These are phyloP conservation scores for Komagataella populi DNA, from an alignment of 805 yeast genomes.

Conservation along the genomic window DNA sequence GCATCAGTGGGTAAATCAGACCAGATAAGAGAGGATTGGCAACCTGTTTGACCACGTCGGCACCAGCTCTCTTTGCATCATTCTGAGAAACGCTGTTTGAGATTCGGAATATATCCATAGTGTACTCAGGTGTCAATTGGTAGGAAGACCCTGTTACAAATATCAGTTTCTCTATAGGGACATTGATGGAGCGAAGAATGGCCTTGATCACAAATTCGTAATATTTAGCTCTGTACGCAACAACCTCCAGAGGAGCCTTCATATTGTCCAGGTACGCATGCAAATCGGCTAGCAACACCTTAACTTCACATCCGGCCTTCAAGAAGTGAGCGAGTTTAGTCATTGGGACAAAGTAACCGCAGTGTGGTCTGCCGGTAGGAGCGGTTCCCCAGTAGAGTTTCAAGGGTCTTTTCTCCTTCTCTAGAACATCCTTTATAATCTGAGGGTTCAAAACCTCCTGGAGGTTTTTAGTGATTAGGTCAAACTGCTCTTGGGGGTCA, in stretches of 20 bases:
- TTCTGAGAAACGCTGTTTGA: conserved; percentile 81
- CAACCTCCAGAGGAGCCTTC: conserved; percentile 95
- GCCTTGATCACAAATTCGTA: conserved; percentile 78
- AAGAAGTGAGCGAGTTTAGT: conserved; percentile 89
- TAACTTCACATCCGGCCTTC: conserved; percentile 92
- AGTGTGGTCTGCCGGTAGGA: conserved; percentile 97
- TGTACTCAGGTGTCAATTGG: conserved; percentile 66
- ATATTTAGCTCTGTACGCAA: conserved; percentile 77
- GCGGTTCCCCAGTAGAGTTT: conserved; percentile 98
- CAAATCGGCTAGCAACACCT: conserved; percentile 82
- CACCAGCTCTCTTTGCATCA: conserved; percentile 98
- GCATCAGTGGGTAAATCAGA: conserved; percentile 95
- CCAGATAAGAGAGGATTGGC: conserved; percentile 89
- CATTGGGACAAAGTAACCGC: conserved; percentile 98
- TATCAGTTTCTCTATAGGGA: conserved; percentile 77
- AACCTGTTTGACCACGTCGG: conserved; percentile 97
- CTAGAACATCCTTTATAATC: conserved; percentile 74
- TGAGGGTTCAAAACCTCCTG: conserved; percentile 88
- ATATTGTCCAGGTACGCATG: conserved; percentile 96
- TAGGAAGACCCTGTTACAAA: conserved; percentile 86
- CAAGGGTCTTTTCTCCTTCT: conserved; percentile 68
- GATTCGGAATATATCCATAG: conserved; percentile 79
- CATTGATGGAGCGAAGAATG: conserved; percentile 73
- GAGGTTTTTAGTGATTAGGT: conserved; percentile 68
- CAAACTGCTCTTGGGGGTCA: conserved; percentile 52